Base-by-base conservation (phyloP, 192 early-diverging fungal species). In the Paraglomus occultum region DNA sequence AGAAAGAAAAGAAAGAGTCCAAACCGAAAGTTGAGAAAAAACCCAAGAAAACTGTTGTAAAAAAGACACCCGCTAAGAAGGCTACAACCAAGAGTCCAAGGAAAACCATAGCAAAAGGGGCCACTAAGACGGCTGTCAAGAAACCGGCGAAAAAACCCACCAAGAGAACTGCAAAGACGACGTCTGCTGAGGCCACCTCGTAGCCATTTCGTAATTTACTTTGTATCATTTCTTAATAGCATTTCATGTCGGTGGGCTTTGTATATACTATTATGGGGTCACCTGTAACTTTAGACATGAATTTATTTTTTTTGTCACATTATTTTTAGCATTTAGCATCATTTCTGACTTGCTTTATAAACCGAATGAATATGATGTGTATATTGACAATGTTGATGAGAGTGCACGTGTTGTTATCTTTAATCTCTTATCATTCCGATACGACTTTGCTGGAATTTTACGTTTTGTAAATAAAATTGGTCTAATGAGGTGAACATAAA, bases 21-120 rank as follows among this genome's bases (percentile, higher is more conserved):
- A 67, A 67, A 39, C 48, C 64, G 11, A 67, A 67, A 18, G 51
- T 6, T 17, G 64, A 67, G 23, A 67, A 67, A 18, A 62, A 62
- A 39, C 14, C 59, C n/a, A 43, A 38, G 44, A 39, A 38, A 6
- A 11, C 59, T n/a, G 10, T 43, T 14, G 39, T 43, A 14, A 62
- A 44, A 45, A 62, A 62, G 9, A 39, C 42, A 17, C n/a, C 59
- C 4, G 17, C 59, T 8, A 62, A 62, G 42, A 62, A 44, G 20
- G 31, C 59, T 18, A 8, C 59, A 14, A 18, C 59, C n/a, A 14
- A 31, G 31, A 31, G n/a, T 17, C 10, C 59, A 1, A 57, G 20
- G 9, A 57, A 22, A 14, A 23, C 22, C 54, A 57, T 12, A 57
- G 54, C 54, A 2, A 38, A 20, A 14, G 39, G 22, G n/a, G 8